Evolutionary conservation across 768 basidiomycete genomes (phyloP).

Genomic region (Tricholoma matsutake): DNA sequence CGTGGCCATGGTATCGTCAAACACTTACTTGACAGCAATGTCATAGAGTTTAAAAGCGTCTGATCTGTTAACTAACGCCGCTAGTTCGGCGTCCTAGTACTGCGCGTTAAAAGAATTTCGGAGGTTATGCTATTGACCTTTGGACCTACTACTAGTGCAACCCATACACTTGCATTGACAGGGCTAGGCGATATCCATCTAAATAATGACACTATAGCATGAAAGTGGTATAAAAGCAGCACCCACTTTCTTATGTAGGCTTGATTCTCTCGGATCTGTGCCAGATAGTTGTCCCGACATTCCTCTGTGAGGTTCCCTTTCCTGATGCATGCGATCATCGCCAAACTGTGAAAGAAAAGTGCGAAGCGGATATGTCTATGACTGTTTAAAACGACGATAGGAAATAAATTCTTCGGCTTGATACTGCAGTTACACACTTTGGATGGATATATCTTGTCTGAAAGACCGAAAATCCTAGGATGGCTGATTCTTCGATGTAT

Average conservation of each 20-base stretch:
- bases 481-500: constrained; percentile 53
- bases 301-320: constrained; percentile 36
- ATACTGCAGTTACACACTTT: constrained; percentile 41
- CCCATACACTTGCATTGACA: constrained; percentile 66
- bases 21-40: constrained; percentile 56
- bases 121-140: neutral
- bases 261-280: constrained; percentile 61
- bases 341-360: constrained; percentile 68
- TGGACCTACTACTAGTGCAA: constrained; percentile 57
- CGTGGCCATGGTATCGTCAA: neutral
- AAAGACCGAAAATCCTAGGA: constrained; percentile 62
- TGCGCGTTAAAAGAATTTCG: neutral
- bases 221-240: neutral
- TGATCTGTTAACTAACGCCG: constrained; percentile 50
- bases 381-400: constrained; percentile 28
- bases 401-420: neutral
- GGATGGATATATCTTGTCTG: constrained; percentile 57
- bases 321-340: constrained; percentile 59
- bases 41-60: constrained; percentile 69
- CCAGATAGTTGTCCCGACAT: constrained; percentile 39
- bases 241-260: constrained; percentile 55
- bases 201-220: constrained; percentile 4
- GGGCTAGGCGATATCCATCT: constrained; percentile 73
- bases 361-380: constrained; percentile 68
- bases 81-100: constrained; percentile 69